Base-by-base conservation (phyloP, 2,329 filamentous ascomycete species). In the Madurella mycetomatis region DNA sequence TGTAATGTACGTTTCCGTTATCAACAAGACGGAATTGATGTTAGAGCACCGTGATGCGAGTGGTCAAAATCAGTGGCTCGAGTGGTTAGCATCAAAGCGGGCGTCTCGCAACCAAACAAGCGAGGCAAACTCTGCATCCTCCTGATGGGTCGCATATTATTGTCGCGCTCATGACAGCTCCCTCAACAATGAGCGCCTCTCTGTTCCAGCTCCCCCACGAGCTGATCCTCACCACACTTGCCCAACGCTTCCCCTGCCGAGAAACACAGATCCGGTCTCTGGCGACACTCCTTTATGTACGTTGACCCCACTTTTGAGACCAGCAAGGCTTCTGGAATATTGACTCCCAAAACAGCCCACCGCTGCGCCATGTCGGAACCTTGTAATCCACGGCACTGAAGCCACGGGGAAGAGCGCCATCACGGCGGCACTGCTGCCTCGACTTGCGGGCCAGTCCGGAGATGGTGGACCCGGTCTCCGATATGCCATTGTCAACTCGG, bases 401-500 rank as follows among this genome's bases (percentile, higher is more conserved):
- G 87, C 90, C 2, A 95, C 92, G 0, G 92, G 91, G 41, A 97
- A 97, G 73, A 89, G 84, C 32, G 81, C 82, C 46, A 79, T 96
- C 48, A 76, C 86, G 3, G 76, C 77, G 53, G 76, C 79, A 2
- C 78, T 90, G 15, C 78, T 95, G 2, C 67, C 78, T 30, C 65
- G 67, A 1, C 73, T 81, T 12, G 65, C 54, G 31, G 19, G 39
- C 18, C 48, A 53, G 8, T 9, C 53, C 39, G 76, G 82, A 2
- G 77, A 80, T 46, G 64, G 63, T 5, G 34, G 47, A 17, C 41
- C 61, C 5, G 76, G 76, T 12, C 65, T 85, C 15, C 72, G 73
- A 19, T 81, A 86, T 63, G 81, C 84, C 39, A 74, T 88, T 31
- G 72, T 92, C 56, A 84, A 82, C 62, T 88, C 84, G 18, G 75